A percentile compares a stretch with the other conserved stretches of the same genome.
These are phyloP conservation scores for Roridomyces roridus DNA, from an alignment of 768 basidiomycete species.

Conservation along the genomic window DNA sequence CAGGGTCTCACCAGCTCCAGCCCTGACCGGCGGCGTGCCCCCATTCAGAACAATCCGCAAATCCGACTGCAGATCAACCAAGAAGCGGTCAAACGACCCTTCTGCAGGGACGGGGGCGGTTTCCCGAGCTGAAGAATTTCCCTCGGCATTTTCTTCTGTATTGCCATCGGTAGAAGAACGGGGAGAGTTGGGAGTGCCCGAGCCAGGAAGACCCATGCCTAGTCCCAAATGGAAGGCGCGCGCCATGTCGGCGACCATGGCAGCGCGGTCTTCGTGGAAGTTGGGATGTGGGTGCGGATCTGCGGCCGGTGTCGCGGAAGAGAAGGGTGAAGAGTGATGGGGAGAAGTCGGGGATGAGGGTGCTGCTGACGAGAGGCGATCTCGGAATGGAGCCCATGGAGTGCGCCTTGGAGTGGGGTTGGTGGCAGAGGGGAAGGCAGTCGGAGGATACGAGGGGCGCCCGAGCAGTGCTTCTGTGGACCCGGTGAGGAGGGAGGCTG, in stretches of 20 bases:
- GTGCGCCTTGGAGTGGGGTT: not conserved
- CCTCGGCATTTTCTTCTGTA: too few species aligned
- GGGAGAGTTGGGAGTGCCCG: too few species aligned
- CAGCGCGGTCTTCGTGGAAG: slow-evolving; percentile 59
- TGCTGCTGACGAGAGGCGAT: slow-evolving; percentile 63
- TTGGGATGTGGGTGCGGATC: not conserved
- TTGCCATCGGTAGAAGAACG: too few species aligned
- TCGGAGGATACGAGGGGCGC: slow-evolving; percentile 10
- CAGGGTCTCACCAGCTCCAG: slow-evolving; percentile 35
- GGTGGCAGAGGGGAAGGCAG: slow-evolving; percentile 11
- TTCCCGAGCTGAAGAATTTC: too few species aligned
- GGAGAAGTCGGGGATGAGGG: slow-evolving; percentile 10
- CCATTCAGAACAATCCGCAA: slow-evolving; percentile 61
- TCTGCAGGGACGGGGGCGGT: slow-evolving; percentile 45
- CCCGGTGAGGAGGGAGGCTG: slow-evolving; percentile 82
- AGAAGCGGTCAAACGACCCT: slow-evolving; percentile 82
- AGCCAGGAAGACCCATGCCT: too few species aligned
- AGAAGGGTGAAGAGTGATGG: too few species aligned
- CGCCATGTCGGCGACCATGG: slow-evolving; percentile 83
- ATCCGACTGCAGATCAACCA: slow-evolving; percentile 79
- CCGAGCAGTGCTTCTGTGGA: slow-evolving; percentile 67
- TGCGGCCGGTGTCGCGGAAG: not conserved
- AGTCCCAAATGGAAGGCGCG: slow-evolving; percentile 75
- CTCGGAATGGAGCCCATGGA: slow-evolving; percentile 70
- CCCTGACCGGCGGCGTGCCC: slow-evolving; percentile 14